Base-by-base conservation (phyloP, 495 filamentous ascomycete genomes). In the Wilcoxina mikolae region DNA sequence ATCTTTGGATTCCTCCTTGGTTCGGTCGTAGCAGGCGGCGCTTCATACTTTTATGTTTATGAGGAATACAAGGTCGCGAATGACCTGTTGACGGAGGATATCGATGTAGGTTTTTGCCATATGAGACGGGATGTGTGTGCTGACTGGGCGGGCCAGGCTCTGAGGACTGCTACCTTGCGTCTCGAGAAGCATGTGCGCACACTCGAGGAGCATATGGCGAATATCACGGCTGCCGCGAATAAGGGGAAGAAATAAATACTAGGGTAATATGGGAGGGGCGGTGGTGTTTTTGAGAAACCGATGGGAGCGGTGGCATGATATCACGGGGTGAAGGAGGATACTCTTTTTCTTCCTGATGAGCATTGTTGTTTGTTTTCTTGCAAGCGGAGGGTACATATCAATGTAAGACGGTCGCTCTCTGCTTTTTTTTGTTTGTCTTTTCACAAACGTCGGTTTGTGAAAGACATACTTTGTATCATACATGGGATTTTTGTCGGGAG, bases 1-100 rank as follows among this genome's bases (percentile, higher is more conserved):
- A 68, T 95, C 51, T 87, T 95, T 66, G 91, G 93, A 54, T 96
- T 98, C 76, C 80, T 98, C 35, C 73, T 94, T 59, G 91, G 91
- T 54, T 78, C 82, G 51, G 80, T 85, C 31, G 73, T 84, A 53
- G 79, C 90, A 28, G 87, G 87, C 63, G 80, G 74, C 27, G 80
- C 76, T 35, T 80, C 94, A 57, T 96, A 95, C 71, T 87, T 85
- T 67, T 96, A 96, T 66, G 76, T 93, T 57, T 69, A 96, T 54
- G 81, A 86, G 64, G 89, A 98, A 68, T 96, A 96, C 70, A 82
- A 85, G 68, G 75, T 91, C 33, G 84, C 87, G 53, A 98, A 96
- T 69, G 86, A 94, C 70, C 76, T 95, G 66, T 71, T 98, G 70
- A 91, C 84, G 42, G 86, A 94, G 70, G 91, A 98, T 73, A 95